Conservation (phyloP, 2,329 filamentous ascomycete genomes). For the Gremmenia infestans region DNA sequence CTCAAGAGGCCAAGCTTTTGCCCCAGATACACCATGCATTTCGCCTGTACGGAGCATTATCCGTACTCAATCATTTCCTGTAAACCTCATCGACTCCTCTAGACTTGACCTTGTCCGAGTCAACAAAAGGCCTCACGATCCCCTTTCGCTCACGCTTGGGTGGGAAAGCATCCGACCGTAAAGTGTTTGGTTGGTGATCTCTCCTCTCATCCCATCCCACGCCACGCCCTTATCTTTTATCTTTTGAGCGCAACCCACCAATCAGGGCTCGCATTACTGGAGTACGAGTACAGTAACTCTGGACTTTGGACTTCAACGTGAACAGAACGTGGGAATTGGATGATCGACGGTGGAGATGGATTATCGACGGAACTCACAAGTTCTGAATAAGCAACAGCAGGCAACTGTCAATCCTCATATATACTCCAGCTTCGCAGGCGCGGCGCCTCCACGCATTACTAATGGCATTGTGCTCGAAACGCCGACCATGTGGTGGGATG, state of each 20-base stretch:
- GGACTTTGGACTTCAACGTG: not conserved
- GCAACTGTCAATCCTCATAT: constrained; percentile 23
- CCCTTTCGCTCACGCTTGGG: too few species aligned
- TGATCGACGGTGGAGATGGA: constrained; percentile 20
- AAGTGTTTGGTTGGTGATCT: constrained; percentile 3
- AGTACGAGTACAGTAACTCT: too few species aligned
- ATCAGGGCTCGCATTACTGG: constrained; percentile 6
- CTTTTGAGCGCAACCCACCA: constrained; percentile 17
- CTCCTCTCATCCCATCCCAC: constrained; percentile 18
- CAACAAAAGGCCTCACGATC: too few species aligned
- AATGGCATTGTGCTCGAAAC: constrained; percentile 26
- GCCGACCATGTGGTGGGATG: constrained; percentile 61
- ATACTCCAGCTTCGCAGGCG: constrained; percentile 28
- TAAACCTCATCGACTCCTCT: not conserved
- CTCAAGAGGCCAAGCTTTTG: constrained; percentile 1
- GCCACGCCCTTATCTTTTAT: constrained; percentile 26
- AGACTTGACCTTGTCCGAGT: not conserved
- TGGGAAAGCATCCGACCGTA: too few species aligned
- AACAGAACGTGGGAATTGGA: too few species aligned
- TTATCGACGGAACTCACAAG: constrained; percentile 27
- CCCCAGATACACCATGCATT: not conserved
- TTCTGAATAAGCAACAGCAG: constrained; percentile 20
- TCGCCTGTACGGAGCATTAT: not conserved
- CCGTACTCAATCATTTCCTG: not conserved
- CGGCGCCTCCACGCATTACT: constrained; percentile 14